Evolutionary conservation across 2,329 filamentous ascomycete species (phyloP).

Genomic region (Colletotrichum lini): DNA sequence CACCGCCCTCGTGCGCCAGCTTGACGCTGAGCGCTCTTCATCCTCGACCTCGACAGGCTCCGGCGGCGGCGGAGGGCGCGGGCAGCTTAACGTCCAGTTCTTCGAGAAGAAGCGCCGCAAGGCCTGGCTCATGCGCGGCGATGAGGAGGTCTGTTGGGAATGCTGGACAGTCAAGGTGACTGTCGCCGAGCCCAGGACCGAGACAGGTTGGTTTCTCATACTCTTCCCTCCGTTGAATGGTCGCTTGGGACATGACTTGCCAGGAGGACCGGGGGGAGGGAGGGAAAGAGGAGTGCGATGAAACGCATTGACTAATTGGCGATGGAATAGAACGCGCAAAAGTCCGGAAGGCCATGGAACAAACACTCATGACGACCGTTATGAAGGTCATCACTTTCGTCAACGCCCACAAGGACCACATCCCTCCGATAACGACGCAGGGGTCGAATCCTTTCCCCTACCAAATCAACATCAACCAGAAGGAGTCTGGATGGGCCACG

Average conservation of each 20-base stretch:
- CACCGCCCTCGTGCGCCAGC: slow-evolving; percentile 82
- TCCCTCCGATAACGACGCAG: slow-evolving; percentile 95
- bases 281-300: background rate
- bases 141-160: slow-evolving; percentile 98
- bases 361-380: slow-evolving; percentile 86
- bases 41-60: slow-evolving; percentile 38
- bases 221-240: too few relatives aligned
- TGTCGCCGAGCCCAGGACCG: slow-evolving; percentile 89
- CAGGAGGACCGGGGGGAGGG: too few relatives aligned
- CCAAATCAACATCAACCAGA: slow-evolving; percentile 90
- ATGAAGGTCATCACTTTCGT: slow-evolving; percentile 92
- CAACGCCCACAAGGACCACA: slow-evolving; percentile 93
- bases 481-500: slow-evolving; percentile 83
- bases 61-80: slow-evolving; percentile 70
- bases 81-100: slow-evolving; percentile 89
- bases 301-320: slow-evolving; percentile 2
- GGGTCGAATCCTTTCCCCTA: slow-evolving; percentile 96
- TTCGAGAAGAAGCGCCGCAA: slow-evolving; percentile 93
- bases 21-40: slow-evolving; percentile 70
- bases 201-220: slow-evolving; percentile 76
- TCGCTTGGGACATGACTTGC: too few relatives aligned
- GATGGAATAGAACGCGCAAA: slow-evolving; percentile 82
- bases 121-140: slow-evolving; percentile 82
- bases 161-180: slow-evolving; percentile 94
- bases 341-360: slow-evolving; percentile 91